Base-by-base conservation (phyloP, 768 basidiomycete genomes). In the Podaxis carcinomalis region DNA sequence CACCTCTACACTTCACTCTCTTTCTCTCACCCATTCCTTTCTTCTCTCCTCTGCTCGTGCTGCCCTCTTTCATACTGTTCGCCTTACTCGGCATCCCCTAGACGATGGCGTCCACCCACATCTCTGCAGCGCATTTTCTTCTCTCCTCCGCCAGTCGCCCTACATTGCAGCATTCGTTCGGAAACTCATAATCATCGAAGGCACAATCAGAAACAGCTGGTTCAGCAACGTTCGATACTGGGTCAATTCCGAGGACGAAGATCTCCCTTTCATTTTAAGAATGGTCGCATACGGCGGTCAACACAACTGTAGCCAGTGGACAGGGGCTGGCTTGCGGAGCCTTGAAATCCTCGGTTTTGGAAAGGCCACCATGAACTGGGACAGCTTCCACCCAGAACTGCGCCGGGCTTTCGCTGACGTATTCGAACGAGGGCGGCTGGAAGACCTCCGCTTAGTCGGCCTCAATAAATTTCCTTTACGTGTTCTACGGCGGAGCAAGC, bases 131-230 rank as follows among this genome's bases (percentile, higher is more conserved):
- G 50, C 59, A 21, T 53, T 60, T 3, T 36, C 59, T 13, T 21
- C 25, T 7, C 42, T 60, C 14, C 42, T 60, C 4, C 59, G 44
- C 13, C 13, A 21, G 16, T 60, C 59, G 2, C 59, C 59, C 10
- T 37, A 60, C 28, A 60, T 60, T 14, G 51, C 59, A 2, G 40
- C 42, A 4, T 60, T 32, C 21, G 42, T 60, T 13, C 59, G 51
- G 4, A 60, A 53, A 46, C 51, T 60, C n/a, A 51, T 53, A 39
- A 53, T 60, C 16, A 36, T 60, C 1, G 59, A 60, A 35, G 59
- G 59, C 6, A 60, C 59, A 5, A 53, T 60, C 37, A 50, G 51
- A 32, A 60, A 60, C 50, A 60, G 59, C 59, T 60, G 59, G 59
- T 60, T 44, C 13, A 28, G 59, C n/a, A 28, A 47, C 28, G 39